Evolutionary conservation across 1,284 basidiomycete species (phyloP), one percentile per base, ranked within the genome.

Genomic region (Xerocomus amazonicus): DNA sequence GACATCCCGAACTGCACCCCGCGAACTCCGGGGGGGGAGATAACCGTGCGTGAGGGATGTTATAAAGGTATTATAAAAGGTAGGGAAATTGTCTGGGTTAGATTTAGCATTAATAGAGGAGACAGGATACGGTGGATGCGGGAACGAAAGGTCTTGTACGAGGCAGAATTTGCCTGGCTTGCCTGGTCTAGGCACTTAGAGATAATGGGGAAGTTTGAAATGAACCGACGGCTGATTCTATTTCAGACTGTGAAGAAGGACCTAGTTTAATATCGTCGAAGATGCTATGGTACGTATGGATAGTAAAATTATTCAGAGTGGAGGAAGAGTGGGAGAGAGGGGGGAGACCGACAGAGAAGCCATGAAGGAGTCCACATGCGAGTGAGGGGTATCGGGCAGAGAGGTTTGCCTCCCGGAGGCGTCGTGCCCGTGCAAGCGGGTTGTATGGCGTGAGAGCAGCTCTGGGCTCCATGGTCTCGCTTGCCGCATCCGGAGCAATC

Each of bases 61-160:
- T 6, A 51, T 51, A 0, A 16, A 55, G 0, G 41, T 54, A 16
- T 44, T 54, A 3, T 40, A 54, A 0, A n/a, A 13, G 2, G 43
- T 8, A 0, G 44, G 41, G 16, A 41, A 55, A 3, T 34, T 0
- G 1, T 43, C 14, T 2, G 52, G 9, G 6, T 42, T 14, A 4
- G 39, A 2, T 0, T 13, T 4, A 0, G 47, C 27, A 6, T 56
- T 51, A 1, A 55, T 48, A 1, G 29, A 45, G 13, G n/a, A 19
- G 4, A 46, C 26, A 4, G 33, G 8, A 6, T 27, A 0, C 1
- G 6, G 0, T 5, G 12, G 27, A 5, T 31, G n/a, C 0, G 28
- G 43, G 4, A 43, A 54, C 0, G 32, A 54, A 0, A 54, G 17
- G 10, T 52, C 46, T 10, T 52, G 51, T 0, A 52, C 16, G 0